A percentile compares a stretch with the other conserved stretches of the same genome.
phyloP scores from a whole-genome alignment of 805 yeast genomes.

The Danielozyma ontarioensis region DNA sequence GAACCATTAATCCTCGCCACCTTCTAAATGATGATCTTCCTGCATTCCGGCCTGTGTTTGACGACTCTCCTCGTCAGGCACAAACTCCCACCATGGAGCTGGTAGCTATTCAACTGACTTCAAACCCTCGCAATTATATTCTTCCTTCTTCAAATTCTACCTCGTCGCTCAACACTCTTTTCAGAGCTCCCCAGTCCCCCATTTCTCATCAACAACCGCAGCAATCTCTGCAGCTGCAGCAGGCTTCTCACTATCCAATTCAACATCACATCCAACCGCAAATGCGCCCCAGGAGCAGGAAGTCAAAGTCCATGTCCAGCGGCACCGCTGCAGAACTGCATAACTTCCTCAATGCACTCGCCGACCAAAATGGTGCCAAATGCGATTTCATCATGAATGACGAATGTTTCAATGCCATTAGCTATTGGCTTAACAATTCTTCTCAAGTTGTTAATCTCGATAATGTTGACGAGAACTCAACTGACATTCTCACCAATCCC shows the following conservation, averaged over 20 bases:
- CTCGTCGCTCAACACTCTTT: conserved; percentile 10
- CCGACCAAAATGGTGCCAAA: not conserved
- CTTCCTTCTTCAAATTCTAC: conserved; percentile 9
- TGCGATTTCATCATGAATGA: conserved; percentile 25
- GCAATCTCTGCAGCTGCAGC: too few species aligned
- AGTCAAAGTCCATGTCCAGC: not conserved
- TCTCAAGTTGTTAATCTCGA: conserved; percentile 5
- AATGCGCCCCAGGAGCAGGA: too few species aligned
- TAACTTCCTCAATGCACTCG: not conserved
- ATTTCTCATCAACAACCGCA: not conserved
- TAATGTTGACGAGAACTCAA: conserved; percentile 6
- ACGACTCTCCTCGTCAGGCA: conserved; percentile 1
- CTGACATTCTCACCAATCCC: conserved; percentile 20
- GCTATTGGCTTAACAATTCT: conserved; percentile 24
- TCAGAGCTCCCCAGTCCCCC: not conserved
- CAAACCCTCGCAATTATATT: conserved; percentile 5
- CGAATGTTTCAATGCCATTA: conserved; percentile 36
- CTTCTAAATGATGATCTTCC: conserved; percentile 4
- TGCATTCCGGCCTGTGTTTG: not conserved
- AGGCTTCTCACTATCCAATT: too few species aligned
- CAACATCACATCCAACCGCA: too few species aligned
- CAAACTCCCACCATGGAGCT: too few species aligned
- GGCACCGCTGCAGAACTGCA: not conserved
- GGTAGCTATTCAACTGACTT: not conserved
- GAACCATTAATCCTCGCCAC: conserved; percentile 12